Evolutionary conservation across 257 asterid genomes (phyloP).

Genomic region (Solanum rostratum): DNA sequence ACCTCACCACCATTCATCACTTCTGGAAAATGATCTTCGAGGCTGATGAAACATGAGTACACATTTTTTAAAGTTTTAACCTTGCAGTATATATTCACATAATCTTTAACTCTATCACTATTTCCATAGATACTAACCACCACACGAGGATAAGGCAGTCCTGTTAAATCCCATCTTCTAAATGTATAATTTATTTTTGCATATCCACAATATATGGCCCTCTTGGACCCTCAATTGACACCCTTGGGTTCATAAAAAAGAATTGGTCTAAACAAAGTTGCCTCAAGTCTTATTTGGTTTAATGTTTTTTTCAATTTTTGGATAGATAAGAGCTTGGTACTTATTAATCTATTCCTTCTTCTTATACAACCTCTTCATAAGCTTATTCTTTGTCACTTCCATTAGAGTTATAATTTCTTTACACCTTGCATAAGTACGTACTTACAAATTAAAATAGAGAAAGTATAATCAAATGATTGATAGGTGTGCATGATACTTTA

Average conservation of each 20-base stretch:
- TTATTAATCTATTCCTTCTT: background rate
- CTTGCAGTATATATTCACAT: background rate
- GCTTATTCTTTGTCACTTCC: background rate
- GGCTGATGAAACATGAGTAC: too few species aligned
- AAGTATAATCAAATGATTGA: background rate
- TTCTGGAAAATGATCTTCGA: background rate
- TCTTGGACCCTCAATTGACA: background rate
- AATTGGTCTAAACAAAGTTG: background rate
- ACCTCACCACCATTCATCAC: background rate
- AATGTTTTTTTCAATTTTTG: background rate
- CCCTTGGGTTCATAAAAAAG: background rate
- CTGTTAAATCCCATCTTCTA: background rate
- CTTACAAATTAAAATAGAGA: background rate
- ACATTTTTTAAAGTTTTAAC: too few species aligned
- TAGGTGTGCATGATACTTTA: background rate
- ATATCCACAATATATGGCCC: background rate
- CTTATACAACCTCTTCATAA: background rate
- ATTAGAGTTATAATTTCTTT: too few species aligned
- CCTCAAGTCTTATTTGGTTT: background rate
- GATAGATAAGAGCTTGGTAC: background rate
- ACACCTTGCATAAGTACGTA: background rate
- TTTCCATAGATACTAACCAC: background rate
- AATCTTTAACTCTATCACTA: too few species aligned
- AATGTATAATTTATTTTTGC: background rate
- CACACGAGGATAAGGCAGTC: background rate